Evolutionary conservation across 768 basidiomycete genomes (phyloP), one percentile per base, ranked within the genome.

Genomic region (Boletales sp.): DNA sequence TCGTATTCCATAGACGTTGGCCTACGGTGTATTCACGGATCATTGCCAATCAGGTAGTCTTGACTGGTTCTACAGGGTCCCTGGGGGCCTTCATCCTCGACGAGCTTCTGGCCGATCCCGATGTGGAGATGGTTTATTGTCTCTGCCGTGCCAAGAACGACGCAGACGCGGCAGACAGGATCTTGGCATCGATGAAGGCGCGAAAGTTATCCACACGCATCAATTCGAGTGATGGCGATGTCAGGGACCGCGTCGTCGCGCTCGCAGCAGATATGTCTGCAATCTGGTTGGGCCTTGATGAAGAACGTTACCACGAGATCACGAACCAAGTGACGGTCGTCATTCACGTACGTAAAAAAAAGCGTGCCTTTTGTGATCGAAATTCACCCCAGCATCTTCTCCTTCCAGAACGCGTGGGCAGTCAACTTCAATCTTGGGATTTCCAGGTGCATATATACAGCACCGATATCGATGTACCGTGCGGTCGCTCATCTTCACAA

Each of bases 71-170:
- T 21, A 21, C 21, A 21, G 21, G 21, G 21, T 78, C 77, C 3
- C 71, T 81, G 4, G 81, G 81, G 9, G 78, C 79, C 2, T 74
- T 79, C 48, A 70, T 81, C 12, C 71, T 83, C n/a, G 65, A 70
- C 32, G 71, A 75, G 43, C 66, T 82, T 3, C 63, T 74, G 3
- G 56, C 63, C 7, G 65, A 65, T 6, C 53, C 69, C 0, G 45
- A 59, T 1, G 75, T 81, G 31, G 54, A 55, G 36, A 71, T 66
- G 10, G 72, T 82, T 29, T 72, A 79, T 51, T 79, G 76, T 60
- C 68, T 82, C 3, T 78, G 74, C 24, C 74, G 81, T 49, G 80
- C 79, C 19, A 66, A 67, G 38, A 66, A 70, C 12, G 72, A 82
- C 53, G 61, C 48, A 7, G 72, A 79, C 9, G 77, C 80, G 1